These are phyloP conservation scores for Punica granatum DNA, from an alignment of 345 rosid species.

Conservation along the genomic window DNA sequence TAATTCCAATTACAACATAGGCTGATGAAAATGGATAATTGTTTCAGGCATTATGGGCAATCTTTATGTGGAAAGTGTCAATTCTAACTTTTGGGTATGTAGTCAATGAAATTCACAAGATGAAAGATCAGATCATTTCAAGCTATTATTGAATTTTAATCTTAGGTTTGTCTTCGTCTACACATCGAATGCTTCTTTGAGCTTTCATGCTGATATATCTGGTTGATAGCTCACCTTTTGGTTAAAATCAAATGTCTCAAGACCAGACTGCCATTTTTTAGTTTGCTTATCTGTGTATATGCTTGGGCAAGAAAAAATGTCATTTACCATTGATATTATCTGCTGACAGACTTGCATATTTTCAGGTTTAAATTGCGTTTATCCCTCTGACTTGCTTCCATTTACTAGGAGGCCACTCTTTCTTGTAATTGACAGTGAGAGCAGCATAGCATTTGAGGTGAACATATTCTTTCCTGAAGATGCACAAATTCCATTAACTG, in stretches of 20 bases:
- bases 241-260: not conserved
- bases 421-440: conserved; percentile 71
- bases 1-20: not conserved
- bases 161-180: not conserved
- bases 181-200: not conserved
- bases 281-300: not conserved
- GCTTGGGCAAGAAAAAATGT: not conserved
- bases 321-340: not conserved
- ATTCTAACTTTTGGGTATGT: not conserved
- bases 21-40: not conserved
- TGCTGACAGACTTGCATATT: conserved; percentile 10
- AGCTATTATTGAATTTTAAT: not conserved
- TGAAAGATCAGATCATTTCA: not conserved
- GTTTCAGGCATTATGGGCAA: not conserved
- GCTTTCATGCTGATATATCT: not conserved
- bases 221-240: not conserved
- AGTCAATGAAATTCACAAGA: not conserved
- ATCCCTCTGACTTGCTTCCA: conserved; percentile 82
- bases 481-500: not conserved
- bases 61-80: not conserved
- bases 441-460: conserved; percentile 64
- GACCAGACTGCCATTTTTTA: too few species aligned
- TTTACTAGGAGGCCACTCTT: conserved; percentile 88
- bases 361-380: conserved; percentile 72
- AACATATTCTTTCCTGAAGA: conserved; percentile 5